A percentile compares a stretch with the other conserved stretches of the same genome.
Conservation (phyloP, 371 early-diverging fungal genomes). For the Entomophthora muscae region DNA sequence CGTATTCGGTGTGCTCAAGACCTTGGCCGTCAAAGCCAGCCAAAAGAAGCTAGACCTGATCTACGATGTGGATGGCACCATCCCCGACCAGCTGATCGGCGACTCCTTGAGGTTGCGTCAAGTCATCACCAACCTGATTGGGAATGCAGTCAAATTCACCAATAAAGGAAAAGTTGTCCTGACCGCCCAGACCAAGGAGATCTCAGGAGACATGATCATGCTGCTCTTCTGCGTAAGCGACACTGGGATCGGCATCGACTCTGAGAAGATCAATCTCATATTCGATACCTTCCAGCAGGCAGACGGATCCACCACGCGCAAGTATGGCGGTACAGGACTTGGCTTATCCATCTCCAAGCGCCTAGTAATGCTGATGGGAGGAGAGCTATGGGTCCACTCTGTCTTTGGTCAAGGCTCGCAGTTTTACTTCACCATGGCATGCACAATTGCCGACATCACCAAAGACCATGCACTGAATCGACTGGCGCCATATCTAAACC, state of each 20-base stretch:
- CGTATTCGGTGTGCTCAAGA: slow-evolving; percentile 8
- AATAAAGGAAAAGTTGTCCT: slow-evolving; percentile 26
- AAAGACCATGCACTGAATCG: slow-evolving; percentile 22
- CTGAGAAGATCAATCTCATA: slow-evolving; percentile 37
- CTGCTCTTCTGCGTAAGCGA: slow-evolving; percentile 44
- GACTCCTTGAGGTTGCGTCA: slow-evolving; percentile 29
- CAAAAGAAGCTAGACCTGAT: slow-evolving; percentile 12
- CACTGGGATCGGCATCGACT: slow-evolving; percentile 40
- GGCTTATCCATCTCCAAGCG: slow-evolving; percentile 64
- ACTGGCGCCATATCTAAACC: slow-evolving; percentile 21
- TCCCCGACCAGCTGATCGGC: slow-evolving; percentile 21
- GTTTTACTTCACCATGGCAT: slow-evolving; percentile 48
- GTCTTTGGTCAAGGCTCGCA: slow-evolving; percentile 44
- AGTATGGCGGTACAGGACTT: slow-evolving; percentile 69
- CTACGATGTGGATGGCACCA: slow-evolving; percentile 14
- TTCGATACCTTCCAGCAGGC: slow-evolving; percentile 74
- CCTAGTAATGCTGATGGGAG: slow-evolving; percentile 59
- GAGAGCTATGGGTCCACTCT: slow-evolving; percentile 53
- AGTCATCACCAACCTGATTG: slow-evolving; percentile 29
- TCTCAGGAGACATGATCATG: neutral
- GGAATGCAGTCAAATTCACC: slow-evolving; percentile 50
- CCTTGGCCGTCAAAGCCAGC: slow-evolving; percentile 6
- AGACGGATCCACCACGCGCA: slow-evolving; percentile 59
- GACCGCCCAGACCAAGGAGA: neutral
- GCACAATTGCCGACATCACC: slow-evolving; percentile 19